These are phyloP conservation scores for Xylariomycetidae sp. DNA, from an alignment of 2,329 filamentous ascomycete species.

Conservation along the genomic window DNA sequence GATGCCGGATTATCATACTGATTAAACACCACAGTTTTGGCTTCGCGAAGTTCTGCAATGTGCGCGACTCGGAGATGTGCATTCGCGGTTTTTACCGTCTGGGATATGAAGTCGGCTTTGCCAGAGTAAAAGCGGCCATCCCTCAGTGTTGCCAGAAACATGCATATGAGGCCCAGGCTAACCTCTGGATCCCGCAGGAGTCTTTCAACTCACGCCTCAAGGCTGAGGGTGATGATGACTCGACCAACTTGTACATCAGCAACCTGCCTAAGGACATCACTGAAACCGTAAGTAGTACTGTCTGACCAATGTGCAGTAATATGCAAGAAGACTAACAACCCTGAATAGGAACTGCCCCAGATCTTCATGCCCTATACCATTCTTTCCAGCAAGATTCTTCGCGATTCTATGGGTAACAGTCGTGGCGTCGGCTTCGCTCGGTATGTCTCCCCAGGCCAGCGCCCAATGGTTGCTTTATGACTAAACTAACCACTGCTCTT, in stretches of 20 bases:
- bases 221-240: constrained; percentile 82
- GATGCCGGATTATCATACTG: no score
- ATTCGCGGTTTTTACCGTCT: constrained; percentile 93
- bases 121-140: constrained; percentile 59
- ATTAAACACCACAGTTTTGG: no score
- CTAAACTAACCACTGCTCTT: constrained; percentile 19
- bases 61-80: constrained; percentile 86
- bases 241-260: constrained; percentile 96
- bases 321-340: no score
- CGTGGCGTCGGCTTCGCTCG: constrained; percentile 96
- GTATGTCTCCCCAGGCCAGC: no score
- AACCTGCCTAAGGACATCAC: constrained; percentile 91
- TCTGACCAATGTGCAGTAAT: no score
- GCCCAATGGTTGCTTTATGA: no score
- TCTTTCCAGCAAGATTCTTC: constrained; percentile 90
- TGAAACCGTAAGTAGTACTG: constrained; percentile 64
- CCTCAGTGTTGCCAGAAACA: constrained; percentile 4
- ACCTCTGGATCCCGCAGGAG: constrained; percentile 55
- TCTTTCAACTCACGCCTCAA: constrained; percentile 98
- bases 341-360: constrained; percentile 63
- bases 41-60: constrained; percentile 91
- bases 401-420: constrained; percentile 85
- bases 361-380: constrained; percentile 80
- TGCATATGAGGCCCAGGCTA: no score
- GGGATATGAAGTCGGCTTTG: constrained; percentile 97